Base-by-base conservation (phyloP, 2,329 filamentous ascomycete genomes). In the Colletotrichum plurivorum region DNA sequence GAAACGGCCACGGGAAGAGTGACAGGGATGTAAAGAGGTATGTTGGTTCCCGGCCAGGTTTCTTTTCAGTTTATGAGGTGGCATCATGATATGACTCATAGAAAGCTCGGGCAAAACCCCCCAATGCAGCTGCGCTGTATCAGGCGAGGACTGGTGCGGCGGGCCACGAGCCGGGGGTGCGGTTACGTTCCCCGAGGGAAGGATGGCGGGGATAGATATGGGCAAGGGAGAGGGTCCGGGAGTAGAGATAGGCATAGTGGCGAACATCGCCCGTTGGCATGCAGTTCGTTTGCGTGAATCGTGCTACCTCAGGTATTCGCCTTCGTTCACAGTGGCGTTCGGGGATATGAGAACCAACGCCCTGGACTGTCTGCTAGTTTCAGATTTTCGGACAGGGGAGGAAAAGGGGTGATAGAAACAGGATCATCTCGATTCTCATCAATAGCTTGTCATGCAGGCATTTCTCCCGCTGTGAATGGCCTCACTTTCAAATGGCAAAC, bases 221-320 rank as follows among this genome's bases (percentile, higher is more conserved):
- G n/a, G 51, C 18, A 46, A 41, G 43, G 58, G 58, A 31, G 31
- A 36, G 31, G 31, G 31, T 36, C 31, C 31, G 45, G 18, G 16
- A 16, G 16, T n/a, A 18, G 56, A 45, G 56, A 15, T 13, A 53
- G 31, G 45, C 2, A 18, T 20, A 13, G 41, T 54, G 62, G 54
- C 31, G 52, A 18, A 16, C 12, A n/a, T 39, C 5, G 31, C 22
- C 46, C 16, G 2, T 51, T 10, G 46, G n/a, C 20, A 20, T 46
- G 45, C 45, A 5, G 54, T 53, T 64, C 10, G 41, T 25, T 6
- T 22, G 8, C 51, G 43, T n/a, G 18, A 31, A 49, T 22, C 7
- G 31, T 5, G 5, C 13, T 63, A 53, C 63, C 67, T 68, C 27
- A 52, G 52, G 46, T 57, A 70, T 70, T 70, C 63, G 63, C 63